Conservation (phyloP, 2,329 filamentous ascomycete species). For the Aspergillus texensis region DNA sequence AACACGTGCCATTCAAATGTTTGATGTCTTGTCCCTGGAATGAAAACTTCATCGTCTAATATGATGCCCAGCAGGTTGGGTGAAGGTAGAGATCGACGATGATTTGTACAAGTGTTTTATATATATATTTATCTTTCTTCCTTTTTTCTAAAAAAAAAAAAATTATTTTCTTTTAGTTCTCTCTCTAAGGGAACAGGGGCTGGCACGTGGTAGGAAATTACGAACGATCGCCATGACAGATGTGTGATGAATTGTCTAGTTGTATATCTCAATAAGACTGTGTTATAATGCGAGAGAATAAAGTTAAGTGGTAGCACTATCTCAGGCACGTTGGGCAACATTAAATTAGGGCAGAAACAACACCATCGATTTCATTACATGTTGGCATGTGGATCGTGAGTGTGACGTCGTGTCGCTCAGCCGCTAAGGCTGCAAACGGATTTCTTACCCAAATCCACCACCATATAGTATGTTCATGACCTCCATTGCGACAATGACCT, state of each 20-base stretch:
- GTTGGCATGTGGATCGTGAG: slow-evolving; percentile 2
- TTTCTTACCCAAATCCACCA: neutral
- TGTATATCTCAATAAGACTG: too few species aligned
- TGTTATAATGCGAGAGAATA: neutral
- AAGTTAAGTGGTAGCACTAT: neutral
- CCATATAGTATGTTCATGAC: neutral
- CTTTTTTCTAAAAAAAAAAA: neutral
- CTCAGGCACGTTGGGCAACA: neutral
- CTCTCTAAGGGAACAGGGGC: neutral
- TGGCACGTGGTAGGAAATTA: neutral
- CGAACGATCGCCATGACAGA: neutral
- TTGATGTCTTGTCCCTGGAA: neutral
- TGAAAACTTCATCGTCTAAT: neutral
- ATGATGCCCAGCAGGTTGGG: neutral
- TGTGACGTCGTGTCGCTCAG: neutral
- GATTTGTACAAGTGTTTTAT: neutral
- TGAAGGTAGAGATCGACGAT: neutral
- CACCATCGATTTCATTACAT: neutral
- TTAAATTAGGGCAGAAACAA: neutral
- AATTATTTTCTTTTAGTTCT: neutral
- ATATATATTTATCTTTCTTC: neutral
- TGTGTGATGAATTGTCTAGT: too few species aligned
- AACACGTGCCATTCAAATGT: neutral
- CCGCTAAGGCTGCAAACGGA: neutral
- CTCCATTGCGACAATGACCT: neutral